These are phyloP conservation scores for Solanum hybrid DNA, from an alignment of 305 asterid species.

Conservation along the genomic window DNA sequence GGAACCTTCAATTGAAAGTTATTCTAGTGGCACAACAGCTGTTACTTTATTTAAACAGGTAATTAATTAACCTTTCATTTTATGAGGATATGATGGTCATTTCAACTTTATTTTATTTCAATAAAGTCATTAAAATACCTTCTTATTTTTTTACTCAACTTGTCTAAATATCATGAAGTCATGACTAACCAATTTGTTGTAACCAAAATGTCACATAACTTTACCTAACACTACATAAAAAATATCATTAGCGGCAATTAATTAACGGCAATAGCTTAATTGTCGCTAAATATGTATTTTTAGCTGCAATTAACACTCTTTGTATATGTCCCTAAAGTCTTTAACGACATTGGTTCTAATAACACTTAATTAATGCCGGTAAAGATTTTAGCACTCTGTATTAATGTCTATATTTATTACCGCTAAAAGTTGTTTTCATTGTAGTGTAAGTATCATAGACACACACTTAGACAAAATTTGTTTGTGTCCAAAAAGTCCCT, in stretches of 20 bases:
- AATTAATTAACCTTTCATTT: neutral
- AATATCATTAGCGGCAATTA: too few species aligned
- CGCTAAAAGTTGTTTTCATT: too few species aligned
- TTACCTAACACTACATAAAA: neutral
- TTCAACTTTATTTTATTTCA: neutral
- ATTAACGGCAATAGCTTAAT: too few species aligned
- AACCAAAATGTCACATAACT: neutral
- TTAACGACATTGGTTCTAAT: too few species aligned
- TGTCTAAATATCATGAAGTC: neutral
- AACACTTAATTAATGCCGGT: too few species aligned
- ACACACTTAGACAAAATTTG: neutral
- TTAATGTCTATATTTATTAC: too few species aligned
- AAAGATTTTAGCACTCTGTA: too few species aligned
- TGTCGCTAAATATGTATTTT: too few species aligned
- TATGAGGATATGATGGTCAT: neutral
- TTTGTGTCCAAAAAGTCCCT: neutral
- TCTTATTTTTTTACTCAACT: neutral
- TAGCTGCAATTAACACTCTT: too few species aligned
- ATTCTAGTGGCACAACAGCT: constrained; percentile 78
- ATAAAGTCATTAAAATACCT: neutral
- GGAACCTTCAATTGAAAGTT: constrained; percentile 55
- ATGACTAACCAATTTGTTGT: neutral
- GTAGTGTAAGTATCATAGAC: neutral
- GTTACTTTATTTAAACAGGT: constrained; percentile 72
- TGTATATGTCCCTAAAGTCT: too few species aligned